These are phyloP conservation scores for Tritrichomonas foetus DNA, from an alignment of 208 protist species.

Conservation along the genomic window DNA sequence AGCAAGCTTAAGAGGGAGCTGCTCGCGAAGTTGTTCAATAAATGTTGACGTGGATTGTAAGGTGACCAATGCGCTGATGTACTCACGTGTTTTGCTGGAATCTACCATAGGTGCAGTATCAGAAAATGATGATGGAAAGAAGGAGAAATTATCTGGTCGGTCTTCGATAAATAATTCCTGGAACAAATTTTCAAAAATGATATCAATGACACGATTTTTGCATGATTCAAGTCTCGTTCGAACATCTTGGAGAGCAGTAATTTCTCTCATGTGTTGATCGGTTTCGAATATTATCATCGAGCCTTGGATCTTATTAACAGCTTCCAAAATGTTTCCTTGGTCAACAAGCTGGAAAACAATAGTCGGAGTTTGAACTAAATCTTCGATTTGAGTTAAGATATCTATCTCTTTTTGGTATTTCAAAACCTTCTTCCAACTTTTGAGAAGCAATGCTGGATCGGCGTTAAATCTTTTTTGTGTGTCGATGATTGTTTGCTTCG, in stretches of 20 bases:
- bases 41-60: not conserved
- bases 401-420: constrained; percentile 2
- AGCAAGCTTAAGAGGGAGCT: not conserved
- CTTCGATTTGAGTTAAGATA: not conserved
- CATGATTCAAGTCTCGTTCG: not conserved
- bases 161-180: not conserved
- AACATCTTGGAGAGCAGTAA: not conserved
- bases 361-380: not conserved
- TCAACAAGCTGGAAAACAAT: not conserved
- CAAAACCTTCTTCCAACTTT: not conserved
- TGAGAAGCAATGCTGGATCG: not conserved
- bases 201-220: not conserved
- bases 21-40: not conserved
- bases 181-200: not conserved
- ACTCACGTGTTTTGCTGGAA: not conserved
- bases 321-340: not conserved
- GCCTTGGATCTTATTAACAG: not conserved
- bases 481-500: not conserved
- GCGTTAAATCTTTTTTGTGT: not conserved
- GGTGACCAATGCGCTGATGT: not conserved
- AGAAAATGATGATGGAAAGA: not conserved
- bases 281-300: not conserved
- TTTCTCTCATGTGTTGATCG: not conserved
- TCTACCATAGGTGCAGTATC: not conserved
- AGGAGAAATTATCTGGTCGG: not conserved